A percentile compares a stretch with the other conserved stretches of the same genome.
These are phyloP conservation scores for Cantharellus cinnabarinus DNA, from an alignment of 768 basidiomycete genomes.

Conservation along the genomic window DNA sequence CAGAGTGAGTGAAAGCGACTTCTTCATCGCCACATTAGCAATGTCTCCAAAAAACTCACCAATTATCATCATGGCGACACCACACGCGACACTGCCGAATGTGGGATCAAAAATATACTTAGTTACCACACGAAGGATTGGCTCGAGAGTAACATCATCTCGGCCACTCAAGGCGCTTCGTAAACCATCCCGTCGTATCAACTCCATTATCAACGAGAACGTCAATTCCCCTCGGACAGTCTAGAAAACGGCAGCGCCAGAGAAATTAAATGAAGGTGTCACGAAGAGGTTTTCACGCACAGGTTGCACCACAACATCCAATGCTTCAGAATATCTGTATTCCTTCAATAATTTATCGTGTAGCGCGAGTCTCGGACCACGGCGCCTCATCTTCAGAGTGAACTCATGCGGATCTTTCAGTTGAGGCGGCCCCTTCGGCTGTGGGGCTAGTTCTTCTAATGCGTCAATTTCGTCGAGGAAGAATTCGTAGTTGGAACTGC, in stretches of 20 bases:
- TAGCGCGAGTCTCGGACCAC: conserved; percentile 43
- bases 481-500: conserved; percentile 42
- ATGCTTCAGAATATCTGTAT: conserved; percentile 86
- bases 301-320: conserved; percentile 80
- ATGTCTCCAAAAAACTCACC: conserved; percentile 29
- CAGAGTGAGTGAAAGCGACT: neutral
- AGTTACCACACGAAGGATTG: conserved; percentile 66
- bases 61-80: conserved; percentile 59
- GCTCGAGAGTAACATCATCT: conserved; percentile 85
- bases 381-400: conserved; percentile 50
- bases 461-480: conserved; percentile 31
- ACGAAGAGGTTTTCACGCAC: conserved; percentile 20
- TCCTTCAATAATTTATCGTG: conserved; percentile 79
- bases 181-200: conserved; percentile 80
- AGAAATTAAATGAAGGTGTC: neutral
- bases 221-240: conserved; percentile 64
- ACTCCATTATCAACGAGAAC: conserved; percentile 82
- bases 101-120: conserved; percentile 77
- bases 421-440: conserved; percentile 25
- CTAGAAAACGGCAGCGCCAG: conserved; percentile 26
- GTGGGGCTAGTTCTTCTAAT: conserved; percentile 32
- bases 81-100: conserved; percentile 76
- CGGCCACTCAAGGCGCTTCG: conserved; percentile 70
- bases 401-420: conserved; percentile 53
- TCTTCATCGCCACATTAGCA: neutral